phyloP scores from a whole-genome alignment of 768 basidiomycete genomes.

The Leccinum truebloodii region DNA sequence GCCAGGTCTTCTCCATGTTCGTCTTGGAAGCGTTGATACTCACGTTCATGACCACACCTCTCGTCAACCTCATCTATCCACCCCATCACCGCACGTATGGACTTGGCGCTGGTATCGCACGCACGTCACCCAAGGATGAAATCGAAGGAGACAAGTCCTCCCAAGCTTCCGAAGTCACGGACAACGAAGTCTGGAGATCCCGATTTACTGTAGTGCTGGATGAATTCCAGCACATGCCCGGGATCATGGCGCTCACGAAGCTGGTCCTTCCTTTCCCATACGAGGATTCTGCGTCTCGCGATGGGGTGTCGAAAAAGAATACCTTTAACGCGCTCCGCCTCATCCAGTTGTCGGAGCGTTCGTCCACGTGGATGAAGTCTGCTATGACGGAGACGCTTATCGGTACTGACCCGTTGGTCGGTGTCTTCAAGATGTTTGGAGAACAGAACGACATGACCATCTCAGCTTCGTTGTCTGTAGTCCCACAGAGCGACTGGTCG shows the following conservation, averaged over 20 bases:
- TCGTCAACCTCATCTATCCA: slow-evolving; percentile 70
- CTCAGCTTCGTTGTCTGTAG: slow-evolving; percentile 70
- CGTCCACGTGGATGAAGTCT: slow-evolving; percentile 83
- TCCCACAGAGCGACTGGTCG: slow-evolving; percentile 73
- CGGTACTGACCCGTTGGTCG: slow-evolving; percentile 68
- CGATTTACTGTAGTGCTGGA: slow-evolving; percentile 88
- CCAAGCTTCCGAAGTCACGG: not conserved
- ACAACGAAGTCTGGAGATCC: slow-evolving; percentile 20
- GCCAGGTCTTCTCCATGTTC: slow-evolving; percentile 92
- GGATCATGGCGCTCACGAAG: slow-evolving; percentile 88
- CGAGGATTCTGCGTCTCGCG: slow-evolving; percentile 5
- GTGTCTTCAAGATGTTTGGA: slow-evolving; percentile 77
- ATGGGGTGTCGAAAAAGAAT: not conserved
- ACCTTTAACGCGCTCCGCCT: slow-evolving; percentile 78
- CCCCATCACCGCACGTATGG: slow-evolving; percentile 55
- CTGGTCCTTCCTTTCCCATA: slow-evolving; percentile 55
- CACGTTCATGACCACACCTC: slow-evolving; percentile 87
- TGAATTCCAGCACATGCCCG: slow-evolving; percentile 83
- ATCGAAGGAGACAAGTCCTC: not conserved
- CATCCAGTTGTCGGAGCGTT: slow-evolving; percentile 86
- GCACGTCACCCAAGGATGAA: not conserved
- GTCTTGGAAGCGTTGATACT: slow-evolving; percentile 82
- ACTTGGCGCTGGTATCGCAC: slow-evolving; percentile 15
- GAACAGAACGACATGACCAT: slow-evolving; percentile 67
- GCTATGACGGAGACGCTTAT: slow-evolving; percentile 72